Percentiles rank a stretch among this genome's conserved stretches.
Conservation (phyloP, 768 basidiomycete species). For the Tricholoma flavovirens region DNA sequence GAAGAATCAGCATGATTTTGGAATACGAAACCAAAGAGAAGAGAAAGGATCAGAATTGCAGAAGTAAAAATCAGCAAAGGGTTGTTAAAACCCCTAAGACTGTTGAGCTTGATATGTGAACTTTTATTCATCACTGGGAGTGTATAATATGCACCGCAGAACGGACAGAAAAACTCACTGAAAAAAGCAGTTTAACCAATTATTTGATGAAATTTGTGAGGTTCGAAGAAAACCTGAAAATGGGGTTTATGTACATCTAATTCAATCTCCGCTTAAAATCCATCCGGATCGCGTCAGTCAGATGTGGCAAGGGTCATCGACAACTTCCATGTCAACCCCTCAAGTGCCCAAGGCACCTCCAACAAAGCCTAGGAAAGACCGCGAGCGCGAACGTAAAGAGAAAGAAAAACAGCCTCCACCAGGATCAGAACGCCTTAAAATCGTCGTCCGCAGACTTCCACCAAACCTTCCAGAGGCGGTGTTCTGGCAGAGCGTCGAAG, state of each 20-base stretch:
- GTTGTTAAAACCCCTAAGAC: slow-evolving; percentile 39
- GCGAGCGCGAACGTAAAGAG: slow-evolving; percentile 30
- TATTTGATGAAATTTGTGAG: too few relatives aligned
- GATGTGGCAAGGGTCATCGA: too few relatives aligned
- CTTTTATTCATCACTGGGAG: slow-evolving; percentile 42
- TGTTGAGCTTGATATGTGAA: slow-evolving; percentile 65
- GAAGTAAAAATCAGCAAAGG: slow-evolving; percentile 48
- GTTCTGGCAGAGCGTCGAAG: slow-evolving; percentile 88
- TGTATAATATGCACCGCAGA: too few relatives aligned
- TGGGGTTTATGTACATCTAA: too few relatives aligned
- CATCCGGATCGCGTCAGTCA: background rate
- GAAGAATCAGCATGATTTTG: background rate
- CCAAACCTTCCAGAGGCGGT: slow-evolving; percentile 88
- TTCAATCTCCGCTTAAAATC: slow-evolving; percentile 1
- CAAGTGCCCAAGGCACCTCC: slow-evolving; percentile 18
- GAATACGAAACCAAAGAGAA: background rate
- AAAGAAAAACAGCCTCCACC: slow-evolving; percentile 29
- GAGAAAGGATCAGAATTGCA: slow-evolving; percentile 47
- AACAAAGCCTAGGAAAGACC: slow-evolving; percentile 32
- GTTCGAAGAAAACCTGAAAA: too few relatives aligned
- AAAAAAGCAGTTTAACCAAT: too few relatives aligned
- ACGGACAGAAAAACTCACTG: background rate
- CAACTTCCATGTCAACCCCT: slow-evolving; percentile 18
- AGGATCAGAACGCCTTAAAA: slow-evolving; percentile 67
- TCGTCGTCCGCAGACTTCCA: slow-evolving; percentile 81